These are phyloP conservation scores for Globisporangium perplexum DNA, from an alignment of 352 stramenopile species.

Conservation along the genomic window DNA sequence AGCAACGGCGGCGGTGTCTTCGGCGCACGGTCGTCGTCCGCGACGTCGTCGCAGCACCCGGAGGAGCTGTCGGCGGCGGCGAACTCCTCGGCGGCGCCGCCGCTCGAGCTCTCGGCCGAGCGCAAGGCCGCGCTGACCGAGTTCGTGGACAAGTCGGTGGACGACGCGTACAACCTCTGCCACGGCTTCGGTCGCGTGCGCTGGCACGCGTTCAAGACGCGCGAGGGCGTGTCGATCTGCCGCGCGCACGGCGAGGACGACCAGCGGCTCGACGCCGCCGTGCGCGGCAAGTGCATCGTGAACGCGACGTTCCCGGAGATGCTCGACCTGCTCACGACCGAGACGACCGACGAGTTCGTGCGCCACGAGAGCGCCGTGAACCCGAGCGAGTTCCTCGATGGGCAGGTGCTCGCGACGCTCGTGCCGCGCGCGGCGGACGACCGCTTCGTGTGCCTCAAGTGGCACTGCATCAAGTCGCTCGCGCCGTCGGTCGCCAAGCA, in stretches of 20 bases:
- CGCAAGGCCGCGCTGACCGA: constrained; percentile 37
- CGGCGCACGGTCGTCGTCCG: constrained; percentile 5
- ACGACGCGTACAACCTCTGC: constrained; percentile 78
- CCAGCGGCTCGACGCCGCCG: constrained; percentile 54
- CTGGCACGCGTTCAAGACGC: constrained; percentile 60
- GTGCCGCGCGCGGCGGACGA: constrained; percentile 54
- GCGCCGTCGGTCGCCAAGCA: constrained; percentile 71
- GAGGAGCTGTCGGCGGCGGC: not conserved
- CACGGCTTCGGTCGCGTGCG: constrained; percentile 69
- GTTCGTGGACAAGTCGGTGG: constrained; percentile 72
- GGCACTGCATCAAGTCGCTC: constrained; percentile 69
- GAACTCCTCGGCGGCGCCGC: not conserved
- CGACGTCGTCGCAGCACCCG: constrained; percentile 2
- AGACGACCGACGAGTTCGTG: constrained; percentile 59
- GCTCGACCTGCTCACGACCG: constrained; percentile 70
- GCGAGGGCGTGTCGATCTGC: constrained; percentile 66
- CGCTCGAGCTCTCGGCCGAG: constrained; percentile 9
- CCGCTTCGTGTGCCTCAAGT: constrained; percentile 79
- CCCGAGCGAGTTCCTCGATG: constrained; percentile 71
- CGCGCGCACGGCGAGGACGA: constrained; percentile 59
- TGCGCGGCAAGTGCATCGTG: constrained; percentile 69
- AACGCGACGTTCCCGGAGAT: constrained; percentile 71
- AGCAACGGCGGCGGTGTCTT: constrained; percentile 2
- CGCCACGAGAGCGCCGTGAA: constrained; percentile 60
- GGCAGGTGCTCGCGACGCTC: constrained; percentile 68